Conservation (phyloP, 2,329 filamentous ascomycete genomes). For the Orbilia ellipsospora region DNA sequence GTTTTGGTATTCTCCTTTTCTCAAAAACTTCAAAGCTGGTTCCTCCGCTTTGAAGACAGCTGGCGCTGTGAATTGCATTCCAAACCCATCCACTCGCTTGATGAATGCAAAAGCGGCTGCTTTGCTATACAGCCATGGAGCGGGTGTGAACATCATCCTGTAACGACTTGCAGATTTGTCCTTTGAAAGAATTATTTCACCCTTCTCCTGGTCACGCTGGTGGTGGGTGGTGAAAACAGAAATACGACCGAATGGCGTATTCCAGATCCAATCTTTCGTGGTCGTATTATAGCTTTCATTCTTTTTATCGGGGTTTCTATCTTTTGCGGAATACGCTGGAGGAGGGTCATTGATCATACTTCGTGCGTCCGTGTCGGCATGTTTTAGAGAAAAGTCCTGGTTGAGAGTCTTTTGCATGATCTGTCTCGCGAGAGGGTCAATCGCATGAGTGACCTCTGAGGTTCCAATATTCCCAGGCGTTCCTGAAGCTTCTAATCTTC, state of each 20-base stretch:
- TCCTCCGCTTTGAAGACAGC: conserved; percentile 50
- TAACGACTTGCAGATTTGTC: conserved; percentile 51
- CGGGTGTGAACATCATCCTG: conserved; percentile 45
- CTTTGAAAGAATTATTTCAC: conserved; percentile 13
- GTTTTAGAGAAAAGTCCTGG: conserved; percentile 18
- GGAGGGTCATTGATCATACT: conserved; percentile 21
- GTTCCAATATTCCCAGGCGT: conserved; percentile 17
- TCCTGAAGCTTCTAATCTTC: conserved; percentile 30
- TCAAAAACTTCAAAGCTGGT: conserved; percentile 36
- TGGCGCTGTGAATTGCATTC: conserved; percentile 48
- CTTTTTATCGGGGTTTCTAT: neutral
- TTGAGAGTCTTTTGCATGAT: conserved; percentile 48
- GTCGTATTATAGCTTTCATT: conserved; percentile 33
- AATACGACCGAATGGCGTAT: conserved; percentile 50
- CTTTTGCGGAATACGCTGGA: conserved; percentile 34
- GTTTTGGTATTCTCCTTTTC: conserved; percentile 39
- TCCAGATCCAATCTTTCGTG: conserved; percentile 46
- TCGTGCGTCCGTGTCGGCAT: neutral
- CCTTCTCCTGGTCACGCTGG: conserved; percentile 20
- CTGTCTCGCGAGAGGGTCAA: conserved; percentile 37
- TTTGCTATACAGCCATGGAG: conserved; percentile 46
- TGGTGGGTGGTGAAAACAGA: conserved; percentile 47
- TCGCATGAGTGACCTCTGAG: conserved; percentile 33
- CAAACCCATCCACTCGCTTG: conserved; percentile 41
- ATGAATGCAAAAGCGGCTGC: conserved; percentile 49